Evolutionary conservation across 1,139 yeast genomes (phyloP).

Genomic region (Candida frijolesensis): DNA sequence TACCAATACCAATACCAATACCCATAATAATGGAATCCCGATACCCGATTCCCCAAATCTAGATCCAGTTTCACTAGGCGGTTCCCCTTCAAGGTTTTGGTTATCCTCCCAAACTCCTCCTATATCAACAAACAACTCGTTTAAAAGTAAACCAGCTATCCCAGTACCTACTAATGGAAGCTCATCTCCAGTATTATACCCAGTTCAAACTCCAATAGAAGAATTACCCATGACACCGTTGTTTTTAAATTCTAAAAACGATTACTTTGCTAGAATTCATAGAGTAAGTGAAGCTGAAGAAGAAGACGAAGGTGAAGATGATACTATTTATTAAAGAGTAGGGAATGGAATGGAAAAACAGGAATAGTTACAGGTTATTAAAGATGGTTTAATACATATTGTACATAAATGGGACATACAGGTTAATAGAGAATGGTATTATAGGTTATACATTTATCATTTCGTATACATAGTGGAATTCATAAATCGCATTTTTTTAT

Average conservation of each 20-base stretch:
- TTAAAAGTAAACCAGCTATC: slow-evolving; percentile 20
- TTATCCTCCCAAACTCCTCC: slow-evolving; percentile 58
- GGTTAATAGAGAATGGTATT: background rate
- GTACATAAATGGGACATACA: slow-evolving; percentile 1
- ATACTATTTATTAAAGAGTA: background rate
- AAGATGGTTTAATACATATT: too few species aligned
- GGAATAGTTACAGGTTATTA: background rate
- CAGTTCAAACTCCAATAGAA: slow-evolving; percentile 48
- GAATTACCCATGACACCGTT: slow-evolving; percentile 53
- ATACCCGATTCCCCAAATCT: slow-evolving; percentile 55
- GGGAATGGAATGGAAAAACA: background rate
- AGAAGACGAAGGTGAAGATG: slow-evolving; percentile 15
- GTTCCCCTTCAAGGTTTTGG: slow-evolving; percentile 60
- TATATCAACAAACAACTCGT: slow-evolving; percentile 27
- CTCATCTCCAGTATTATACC: slow-evolving; percentile 40
- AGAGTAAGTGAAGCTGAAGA: slow-evolving; percentile 15
- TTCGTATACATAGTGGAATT: background rate
- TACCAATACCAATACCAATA: slow-evolving; percentile 2
- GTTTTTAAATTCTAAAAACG: slow-evolving; percentile 24
- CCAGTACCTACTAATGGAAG: slow-evolving; percentile 23
- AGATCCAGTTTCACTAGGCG: slow-evolving; percentile 54
- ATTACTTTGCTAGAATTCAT: slow-evolving; percentile 13
- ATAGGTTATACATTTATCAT: background rate
- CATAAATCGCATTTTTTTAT: background rate
- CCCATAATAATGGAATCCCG: slow-evolving; percentile 6